A percentile compares a stretch with the other conserved stretches of the same genome.
phyloP scores from a whole-genome alignment of 164 flowering plant species.

The Annona squamosa region DNA sequence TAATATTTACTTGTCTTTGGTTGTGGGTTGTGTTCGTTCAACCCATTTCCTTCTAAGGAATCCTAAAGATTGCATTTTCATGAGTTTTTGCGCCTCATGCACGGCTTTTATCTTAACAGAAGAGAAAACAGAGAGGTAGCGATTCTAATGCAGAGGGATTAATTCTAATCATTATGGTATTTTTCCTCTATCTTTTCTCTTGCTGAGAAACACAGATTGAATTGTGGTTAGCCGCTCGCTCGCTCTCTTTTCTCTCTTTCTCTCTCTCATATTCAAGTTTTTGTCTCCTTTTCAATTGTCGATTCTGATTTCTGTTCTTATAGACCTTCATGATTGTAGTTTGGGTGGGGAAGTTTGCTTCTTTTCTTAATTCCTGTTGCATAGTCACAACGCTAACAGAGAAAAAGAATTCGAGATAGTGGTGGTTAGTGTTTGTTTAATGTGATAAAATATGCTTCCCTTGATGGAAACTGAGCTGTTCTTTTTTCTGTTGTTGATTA shows the following conservation, averaged over 20 bases:
- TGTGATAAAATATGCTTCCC: too few species aligned
- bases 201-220: background rate
- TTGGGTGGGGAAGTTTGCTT: background rate
- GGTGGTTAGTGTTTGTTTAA: too few species aligned
- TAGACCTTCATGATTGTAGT: background rate
- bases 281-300: background rate
- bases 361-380: background rate
- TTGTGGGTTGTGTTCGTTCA: background rate
- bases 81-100: background rate
- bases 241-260: background rate
- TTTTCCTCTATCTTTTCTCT: background rate
- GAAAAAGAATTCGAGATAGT: too few species aligned
- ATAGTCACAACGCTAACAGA: too few species aligned
- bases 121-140: background rate
- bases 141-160: background rate
- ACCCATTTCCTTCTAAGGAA: background rate
- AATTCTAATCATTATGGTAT: background rate
- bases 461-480: too few species aligned
- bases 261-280: background rate
- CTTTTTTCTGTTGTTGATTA: too few species aligned
- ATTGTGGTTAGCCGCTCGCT: background rate
- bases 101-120: background rate
- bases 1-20: background rate
- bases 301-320: background rate
- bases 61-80: background rate